These are phyloP conservation scores for Hirschioporus abietinus DNA, from an alignment of 768 basidiomycete species.

Conservation along the genomic window DNA sequence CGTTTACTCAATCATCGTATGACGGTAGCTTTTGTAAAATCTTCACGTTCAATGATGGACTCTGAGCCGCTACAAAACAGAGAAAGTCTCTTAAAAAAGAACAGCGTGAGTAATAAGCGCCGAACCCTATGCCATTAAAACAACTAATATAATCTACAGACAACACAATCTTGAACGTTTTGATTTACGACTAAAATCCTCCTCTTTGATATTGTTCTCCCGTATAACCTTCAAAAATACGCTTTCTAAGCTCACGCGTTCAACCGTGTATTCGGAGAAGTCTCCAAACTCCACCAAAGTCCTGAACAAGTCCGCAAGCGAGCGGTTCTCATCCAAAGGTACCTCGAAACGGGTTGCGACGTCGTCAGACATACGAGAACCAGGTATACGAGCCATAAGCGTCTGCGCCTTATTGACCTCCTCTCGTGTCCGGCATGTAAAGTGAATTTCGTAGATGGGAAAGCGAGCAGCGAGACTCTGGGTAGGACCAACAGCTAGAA, in stretches of 20 bases:
- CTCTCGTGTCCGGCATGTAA: slow-evolving; percentile 59
- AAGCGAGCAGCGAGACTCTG: slow-evolving; percentile 60
- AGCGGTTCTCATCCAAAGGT: slow-evolving; percentile 36
- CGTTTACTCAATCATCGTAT: too few relatives aligned
- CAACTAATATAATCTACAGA: background rate
- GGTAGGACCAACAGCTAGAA: slow-evolving; percentile 64
- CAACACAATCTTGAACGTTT: background rate
- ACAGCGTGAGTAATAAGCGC: too few relatives aligned
- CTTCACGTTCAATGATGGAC: too few relatives aligned
- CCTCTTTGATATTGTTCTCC: slow-evolving; percentile 52
- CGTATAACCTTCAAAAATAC: slow-evolving; percentile 69
- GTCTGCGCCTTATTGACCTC: slow-evolving; percentile 51
- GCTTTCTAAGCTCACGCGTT: slow-evolving; percentile 64
- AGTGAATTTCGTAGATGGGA: slow-evolving; percentile 73
- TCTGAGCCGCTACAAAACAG: too few relatives aligned
- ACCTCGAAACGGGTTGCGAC: slow-evolving; percentile 75
- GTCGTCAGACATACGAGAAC: slow-evolving; percentile 62
- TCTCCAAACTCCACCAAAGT: slow-evolving; percentile 45
- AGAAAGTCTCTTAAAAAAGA: too few relatives aligned
- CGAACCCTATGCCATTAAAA: too few relatives aligned
- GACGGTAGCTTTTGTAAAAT: too few relatives aligned
- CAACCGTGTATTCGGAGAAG: slow-evolving; percentile 65
- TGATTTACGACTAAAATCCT: slow-evolving; percentile 22
- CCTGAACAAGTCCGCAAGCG: slow-evolving; percentile 57
- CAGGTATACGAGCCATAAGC: slow-evolving; percentile 58